These are phyloP conservation scores for Trichophaea hybrida DNA, from an alignment of 2,329 filamentous ascomycete genomes.

Conservation along the genomic window DNA sequence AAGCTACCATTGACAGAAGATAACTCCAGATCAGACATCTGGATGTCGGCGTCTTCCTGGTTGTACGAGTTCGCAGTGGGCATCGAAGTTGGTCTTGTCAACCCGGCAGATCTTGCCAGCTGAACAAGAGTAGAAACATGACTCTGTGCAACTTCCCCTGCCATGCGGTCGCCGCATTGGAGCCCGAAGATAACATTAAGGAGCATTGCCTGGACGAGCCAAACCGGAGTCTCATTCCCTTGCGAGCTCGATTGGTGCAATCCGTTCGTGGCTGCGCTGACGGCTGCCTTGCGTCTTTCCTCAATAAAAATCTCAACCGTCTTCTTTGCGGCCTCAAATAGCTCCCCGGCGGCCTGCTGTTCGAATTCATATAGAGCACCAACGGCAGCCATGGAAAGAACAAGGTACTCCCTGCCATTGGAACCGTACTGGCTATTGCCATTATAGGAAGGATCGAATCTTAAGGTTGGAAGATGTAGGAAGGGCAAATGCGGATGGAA, in stretches of 20 bases:
- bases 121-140: constrained; percentile 85
- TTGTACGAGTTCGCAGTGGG: constrained; percentile 29
- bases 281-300: constrained; percentile 73
- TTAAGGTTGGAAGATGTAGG: constrained; percentile 76
- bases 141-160: constrained; percentile 80
- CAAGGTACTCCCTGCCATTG: constrained; percentile 71
- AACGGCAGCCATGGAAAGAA: constrained; percentile 76
- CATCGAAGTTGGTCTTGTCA: constrained; percentile 40
- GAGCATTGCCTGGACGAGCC: constrained; percentile 94
- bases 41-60: constrained; percentile 38
- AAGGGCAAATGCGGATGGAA: constrained; percentile 95
- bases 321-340: constrained; percentile 89
- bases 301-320: constrained; percentile 90
- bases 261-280: constrained; percentile 46
- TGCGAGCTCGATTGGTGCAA: constrained; percentile 39
- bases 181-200: constrained; percentile 92
- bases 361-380: constrained; percentile 82
- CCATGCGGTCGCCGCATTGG: constrained; percentile 81
- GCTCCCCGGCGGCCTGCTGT: constrained; percentile 58
- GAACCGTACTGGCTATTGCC: constrained; percentile 46
- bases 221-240: constrained; percentile 52
- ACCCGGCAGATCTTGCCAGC: constrained; percentile 73
- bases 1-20: constrained; percentile 30
- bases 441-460: constrained; percentile 62
- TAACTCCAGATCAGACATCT: constrained; percentile 42